Percentiles rank a stretch among this genome's conserved stretches.
These are phyloP conservation scores for Penicillium verrucosum DNA, from an alignment of 2,329 filamentous ascomycete genomes.

Conservation along the genomic window DNA sequence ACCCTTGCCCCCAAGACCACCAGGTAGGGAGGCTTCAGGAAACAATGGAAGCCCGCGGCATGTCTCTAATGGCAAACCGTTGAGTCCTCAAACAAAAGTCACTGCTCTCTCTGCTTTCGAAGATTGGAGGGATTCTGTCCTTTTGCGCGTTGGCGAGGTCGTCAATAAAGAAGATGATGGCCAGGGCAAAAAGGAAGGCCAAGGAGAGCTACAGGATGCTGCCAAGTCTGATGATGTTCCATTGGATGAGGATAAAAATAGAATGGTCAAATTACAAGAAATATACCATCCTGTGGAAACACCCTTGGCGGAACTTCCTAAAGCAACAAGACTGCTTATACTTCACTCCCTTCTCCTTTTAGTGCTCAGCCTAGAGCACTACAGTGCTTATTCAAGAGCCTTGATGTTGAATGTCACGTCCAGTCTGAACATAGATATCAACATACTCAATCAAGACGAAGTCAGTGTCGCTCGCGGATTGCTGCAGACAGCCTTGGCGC, in stretches of 20 bases:
- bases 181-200: conserved; percentile 32
- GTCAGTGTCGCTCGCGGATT: conserved; percentile 70
- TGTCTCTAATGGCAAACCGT: conserved; percentile 14
- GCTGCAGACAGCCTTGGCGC: conserved; percentile 69
- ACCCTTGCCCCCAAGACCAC: conserved; percentile 11
- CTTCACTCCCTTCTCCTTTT: conserved; percentile 71
- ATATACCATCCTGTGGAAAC: conserved; percentile 61
- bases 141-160: conserved; percentile 69
- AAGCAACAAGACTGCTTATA: conserved; percentile 57
- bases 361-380: conserved; percentile 72
- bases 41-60: conserved; percentile 5
- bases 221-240: conserved; percentile 21
- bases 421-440: conserved; percentile 65
- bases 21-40: neutral
- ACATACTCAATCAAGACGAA: conserved; percentile 67
- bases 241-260: conserved; percentile 24
- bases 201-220: conserved; percentile 21
- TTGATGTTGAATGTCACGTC: conserved; percentile 68
- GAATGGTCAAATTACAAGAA: conserved; percentile 29
- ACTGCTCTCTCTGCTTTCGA: conserved; percentile 69
- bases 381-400: conserved; percentile 69
- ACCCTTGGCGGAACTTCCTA: conserved; percentile 45
- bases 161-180: conserved; percentile 53
- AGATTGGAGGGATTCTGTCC: conserved; percentile 72
- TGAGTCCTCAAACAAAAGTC: conserved; percentile 51